These are phyloP conservation scores for Fomitopsis palustris DNA, from an alignment of 1,284 basidiomycete genomes.

Conservation along the genomic window DNA sequence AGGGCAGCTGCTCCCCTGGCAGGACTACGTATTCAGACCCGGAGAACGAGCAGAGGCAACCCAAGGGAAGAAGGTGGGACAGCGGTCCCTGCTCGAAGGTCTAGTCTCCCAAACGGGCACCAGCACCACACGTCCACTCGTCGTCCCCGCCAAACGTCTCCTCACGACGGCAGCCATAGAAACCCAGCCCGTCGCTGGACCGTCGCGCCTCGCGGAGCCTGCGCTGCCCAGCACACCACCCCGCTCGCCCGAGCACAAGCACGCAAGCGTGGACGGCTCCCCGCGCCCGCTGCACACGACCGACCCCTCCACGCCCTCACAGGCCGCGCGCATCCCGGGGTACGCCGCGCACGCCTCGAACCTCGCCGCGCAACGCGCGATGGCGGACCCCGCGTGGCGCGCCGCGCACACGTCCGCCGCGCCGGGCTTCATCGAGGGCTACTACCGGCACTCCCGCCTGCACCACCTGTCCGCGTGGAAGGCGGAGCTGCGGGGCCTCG, in stretches of 20 bases:
- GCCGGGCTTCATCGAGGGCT: slow-evolving; percentile 85
- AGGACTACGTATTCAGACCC: slow-evolving; percentile 55
- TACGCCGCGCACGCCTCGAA: slow-evolving; percentile 72
- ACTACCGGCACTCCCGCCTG: slow-evolving; percentile 88
- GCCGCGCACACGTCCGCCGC: slow-evolving; percentile 84
- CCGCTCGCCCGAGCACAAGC: slow-evolving; percentile 14
- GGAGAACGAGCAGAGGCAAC: slow-evolving; percentile 42
- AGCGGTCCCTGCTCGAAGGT: slow-evolving; percentile 29
- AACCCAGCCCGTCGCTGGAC: not conserved
- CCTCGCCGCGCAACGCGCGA: slow-evolving; percentile 65
- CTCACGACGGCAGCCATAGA: not conserved
- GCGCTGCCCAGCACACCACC: slow-evolving; percentile 2
- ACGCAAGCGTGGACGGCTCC: slow-evolving; percentile 2
- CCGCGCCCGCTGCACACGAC: slow-evolving; percentile 26
- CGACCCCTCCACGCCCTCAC: slow-evolving; percentile 38
- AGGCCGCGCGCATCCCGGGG: slow-evolving; percentile 43
- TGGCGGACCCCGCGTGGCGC: slow-evolving; percentile 84
- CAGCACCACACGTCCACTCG: not conserved
- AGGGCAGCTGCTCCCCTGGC: slow-evolving; percentile 76
- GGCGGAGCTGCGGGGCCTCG: slow-evolving; percentile 79
- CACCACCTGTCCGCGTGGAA: slow-evolving; percentile 95
- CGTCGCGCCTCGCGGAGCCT: not conserved
- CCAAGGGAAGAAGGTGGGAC: slow-evolving; percentile 43
- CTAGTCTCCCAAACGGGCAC: slow-evolving; percentile 16
- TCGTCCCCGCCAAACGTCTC: not conserved